Base-by-base conservation (phyloP, 208 protist species). In the Crithidia brevicula region DNA sequence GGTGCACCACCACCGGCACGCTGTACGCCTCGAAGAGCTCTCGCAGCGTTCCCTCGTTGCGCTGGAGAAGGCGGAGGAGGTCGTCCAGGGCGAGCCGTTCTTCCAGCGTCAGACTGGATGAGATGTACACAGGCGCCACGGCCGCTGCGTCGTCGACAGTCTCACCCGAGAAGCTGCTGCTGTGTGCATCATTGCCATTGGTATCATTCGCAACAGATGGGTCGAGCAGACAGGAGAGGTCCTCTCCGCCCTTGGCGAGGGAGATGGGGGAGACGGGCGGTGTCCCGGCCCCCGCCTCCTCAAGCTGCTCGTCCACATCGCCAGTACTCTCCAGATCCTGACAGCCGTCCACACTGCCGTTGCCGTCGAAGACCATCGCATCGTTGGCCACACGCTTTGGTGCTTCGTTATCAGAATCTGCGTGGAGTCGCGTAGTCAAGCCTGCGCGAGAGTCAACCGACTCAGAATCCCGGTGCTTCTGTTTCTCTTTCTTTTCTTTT, bases 11-110 rank as follows among this genome's bases (percentile, higher is more conserved):
- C 38, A 73, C 63, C 25, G 66, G 72, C 34, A 71, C 72, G 33
- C 81, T 84, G 72, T 84, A 91, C 0, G 77, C 79, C n/a, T 80
- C 51, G 69, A 95, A 95, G 42, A 95, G 77, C 45, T 84, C 74
- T 10, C 69, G 74, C 30, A 95, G 61, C n/a, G 74, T 53, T 5
- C 59, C 34, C 42, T 95, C 89, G 64, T 95, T 95, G 20, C 52
- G 53, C 42, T 68, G 56, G 33, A 94, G 67, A 3, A 90, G 69
- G 9, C 62, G 62, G 1, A 94, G 67, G 23, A 88, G 61, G 4
- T 76, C 76, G 50, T 92, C 86, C 16, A 76, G 60, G 1, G 73
- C 78, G 16, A 69, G 53, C 22, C 36, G 40, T 13, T 47, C 70
- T 30, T 65, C 43, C 3, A 7, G 36, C 25, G 60, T 18, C n/a